Evolutionary conservation across 1,139 yeast species (phyloP).

Genomic region (Taiozyma onychis): DNA sequence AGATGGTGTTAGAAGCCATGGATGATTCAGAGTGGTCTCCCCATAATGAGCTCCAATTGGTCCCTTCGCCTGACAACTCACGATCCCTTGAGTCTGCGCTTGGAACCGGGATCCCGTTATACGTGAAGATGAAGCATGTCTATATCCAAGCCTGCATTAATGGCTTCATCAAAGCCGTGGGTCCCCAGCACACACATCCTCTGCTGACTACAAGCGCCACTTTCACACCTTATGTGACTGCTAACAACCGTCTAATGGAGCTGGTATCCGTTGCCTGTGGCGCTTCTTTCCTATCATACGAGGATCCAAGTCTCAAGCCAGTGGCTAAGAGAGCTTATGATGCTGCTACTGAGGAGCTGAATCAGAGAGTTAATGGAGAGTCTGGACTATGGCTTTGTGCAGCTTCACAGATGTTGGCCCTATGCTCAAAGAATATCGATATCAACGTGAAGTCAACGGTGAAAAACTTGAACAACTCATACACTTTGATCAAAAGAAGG

Average conservation of each 20-base stretch:
- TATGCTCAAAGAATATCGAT: conserved; percentile 29
- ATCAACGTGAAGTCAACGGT: conserved; percentile 25
- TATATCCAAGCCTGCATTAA: conserved; percentile 27
- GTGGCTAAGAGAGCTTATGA: background rate
- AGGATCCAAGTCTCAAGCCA: conserved; percentile 12
- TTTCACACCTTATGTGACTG: conserved; percentile 27
- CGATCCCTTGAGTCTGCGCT: background rate
- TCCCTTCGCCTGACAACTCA: background rate
- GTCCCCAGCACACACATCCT: conserved; percentile 38
- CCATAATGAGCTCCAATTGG: background rate
- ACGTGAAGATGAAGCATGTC: background rate
- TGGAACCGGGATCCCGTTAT: background rate
- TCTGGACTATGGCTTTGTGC: conserved; percentile 28
- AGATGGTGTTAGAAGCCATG: background rate
- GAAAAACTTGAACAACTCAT: conserved; percentile 22
- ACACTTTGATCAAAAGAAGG: conserved; percentile 24
- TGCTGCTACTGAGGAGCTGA: background rate
- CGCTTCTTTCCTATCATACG: conserved; percentile 30
- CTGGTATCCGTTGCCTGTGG: conserved; percentile 36
- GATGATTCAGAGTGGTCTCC: background rate
- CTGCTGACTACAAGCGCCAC: conserved; percentile 35
- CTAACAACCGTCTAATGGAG: conserved; percentile 26
- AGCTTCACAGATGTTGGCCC: conserved; percentile 32
- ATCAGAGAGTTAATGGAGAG: background rate
- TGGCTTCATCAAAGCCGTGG: conserved; percentile 33